These are phyloP conservation scores for Ophiostoma sp. DNA, from an alignment of 2,329 filamentous ascomycete species.

Conservation along the genomic window DNA sequence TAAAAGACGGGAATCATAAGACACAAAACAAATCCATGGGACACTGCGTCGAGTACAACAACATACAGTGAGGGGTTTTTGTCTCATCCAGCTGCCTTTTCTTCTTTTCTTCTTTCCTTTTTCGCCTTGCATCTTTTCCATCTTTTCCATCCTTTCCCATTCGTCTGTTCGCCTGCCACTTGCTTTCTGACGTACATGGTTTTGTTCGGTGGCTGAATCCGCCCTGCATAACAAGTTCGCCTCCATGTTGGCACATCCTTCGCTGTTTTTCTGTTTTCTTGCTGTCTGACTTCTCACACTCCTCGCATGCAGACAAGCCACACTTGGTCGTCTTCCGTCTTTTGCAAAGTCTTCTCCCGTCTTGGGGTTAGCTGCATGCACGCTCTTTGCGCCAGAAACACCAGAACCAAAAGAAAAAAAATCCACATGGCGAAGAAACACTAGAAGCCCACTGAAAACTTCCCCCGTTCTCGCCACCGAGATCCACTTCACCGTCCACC, in stretches of 20 bases:
- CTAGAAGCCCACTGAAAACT: not conserved
- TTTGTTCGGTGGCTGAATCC: not conserved
- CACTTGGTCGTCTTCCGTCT: not conserved
- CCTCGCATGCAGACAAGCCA: not conserved
- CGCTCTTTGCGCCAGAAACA: not conserved
- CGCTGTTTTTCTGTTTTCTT: not conserved
- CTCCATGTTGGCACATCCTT: not conserved
- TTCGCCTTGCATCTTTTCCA: no score
- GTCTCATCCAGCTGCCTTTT: not conserved
- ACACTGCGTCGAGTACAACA: not conserved
- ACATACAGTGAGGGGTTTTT: not conserved
- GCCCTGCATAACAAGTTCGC: not conserved
- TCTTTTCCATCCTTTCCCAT: not conserved
- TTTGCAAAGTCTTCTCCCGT: not conserved
- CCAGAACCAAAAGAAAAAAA: not conserved
- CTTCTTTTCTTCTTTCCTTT: not conserved
- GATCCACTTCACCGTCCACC: not conserved
- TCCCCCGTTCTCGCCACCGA: not conserved
- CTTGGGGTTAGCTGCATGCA: conserved; percentile 6
- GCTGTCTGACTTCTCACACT: not conserved
- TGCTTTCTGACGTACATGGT: not conserved
- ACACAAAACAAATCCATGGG: not conserved
- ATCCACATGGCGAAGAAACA: conserved; percentile 2
- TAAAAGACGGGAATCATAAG: not conserved
- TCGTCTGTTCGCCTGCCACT: not conserved